Evolutionary conservation across 2,329 filamentous ascomycete genomes (phyloP), one percentile per base, ranked within the genome.

Genomic region (Cercospora brassicicola): DNA sequence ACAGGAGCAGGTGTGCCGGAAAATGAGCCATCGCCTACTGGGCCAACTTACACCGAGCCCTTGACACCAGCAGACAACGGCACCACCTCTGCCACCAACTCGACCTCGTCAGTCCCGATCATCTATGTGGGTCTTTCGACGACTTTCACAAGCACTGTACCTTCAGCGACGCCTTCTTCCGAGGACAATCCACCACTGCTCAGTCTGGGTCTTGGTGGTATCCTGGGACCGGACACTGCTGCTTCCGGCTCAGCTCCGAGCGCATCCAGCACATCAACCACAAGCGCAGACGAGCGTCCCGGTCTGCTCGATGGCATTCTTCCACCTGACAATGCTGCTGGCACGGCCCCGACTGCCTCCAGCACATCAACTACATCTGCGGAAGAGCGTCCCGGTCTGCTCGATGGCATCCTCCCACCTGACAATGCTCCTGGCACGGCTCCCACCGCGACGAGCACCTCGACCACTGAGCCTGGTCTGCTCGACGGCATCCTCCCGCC

Each of bases 91-190:
- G 33, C 62, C 13, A 33, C 56, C 30, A 70, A 63, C 57, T 61
- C n/a, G 26, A 71, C 68, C 18, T 65, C 68, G 1, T 71, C 59
- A 15, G 62, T 62, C 3, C 53, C 67, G 39, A 71, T 75, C 8
- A 76, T 78, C 68, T 76, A 76, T 33, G 76, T 79, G 26, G 77
- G 77, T 15, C 67, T 79, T 9, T 62, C 63, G 20, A 66, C 55
- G 23, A 64, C 61, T 18, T 64, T 64, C 9, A 64, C 61, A 9
- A 64, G 61, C 45, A 56, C 45, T 30, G 31, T 63, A 15, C n/a
- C 61, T n/a, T 55, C 61, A 11, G 18, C 61, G n/a, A 64, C 61
- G 13, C 28, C 45, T 4, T 59, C 68, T 7, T 55, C 64, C 8
- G 36, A 39, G 33, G 59, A 59, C 3, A 45, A 6, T 30, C 39